A percentile compares a stretch with the other conserved stretches of the same genome.
These are phyloP conservation scores for Diplodia seriata DNA, from an alignment of 2,329 filamentous ascomycete genomes.

Conservation along the genomic window DNA sequence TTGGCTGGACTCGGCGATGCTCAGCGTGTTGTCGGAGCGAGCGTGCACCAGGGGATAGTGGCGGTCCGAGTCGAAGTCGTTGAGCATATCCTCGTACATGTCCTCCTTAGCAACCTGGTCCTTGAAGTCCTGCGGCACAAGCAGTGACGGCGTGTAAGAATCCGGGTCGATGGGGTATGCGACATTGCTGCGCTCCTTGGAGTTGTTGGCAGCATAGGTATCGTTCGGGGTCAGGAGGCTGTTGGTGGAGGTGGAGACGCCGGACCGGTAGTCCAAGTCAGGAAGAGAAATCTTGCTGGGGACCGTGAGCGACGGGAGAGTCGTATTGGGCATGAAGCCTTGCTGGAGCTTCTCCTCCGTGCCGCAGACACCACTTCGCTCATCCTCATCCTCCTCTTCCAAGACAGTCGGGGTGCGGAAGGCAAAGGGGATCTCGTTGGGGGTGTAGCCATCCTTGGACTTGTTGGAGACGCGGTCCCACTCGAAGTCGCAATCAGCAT, in stretches of 20 bases:
- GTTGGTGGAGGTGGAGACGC: slow-evolving; percentile 44
- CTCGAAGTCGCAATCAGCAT: slow-evolving; percentile 67
- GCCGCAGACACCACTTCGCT: slow-evolving; percentile 2
- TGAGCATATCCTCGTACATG: slow-evolving; percentile 48
- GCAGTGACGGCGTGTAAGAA: slow-evolving; percentile 47
- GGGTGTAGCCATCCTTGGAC: slow-evolving; percentile 42
- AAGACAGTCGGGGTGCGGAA: slow-evolving; percentile 18
- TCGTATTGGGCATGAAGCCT: slow-evolving; percentile 37
- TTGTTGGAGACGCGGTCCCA: slow-evolving; percentile 55
- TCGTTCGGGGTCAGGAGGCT: slow-evolving; percentile 30
- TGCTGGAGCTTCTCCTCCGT: slow-evolving; percentile 20
- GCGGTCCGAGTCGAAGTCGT: slow-evolving; percentile 55
- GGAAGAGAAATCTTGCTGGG: slow-evolving; percentile 42
- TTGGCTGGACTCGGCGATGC: slow-evolving; percentile 52
- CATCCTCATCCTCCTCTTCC: slow-evolving; percentile 28
- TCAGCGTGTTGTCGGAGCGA: slow-evolving; percentile 37
- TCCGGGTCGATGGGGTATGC: slow-evolving; percentile 35
- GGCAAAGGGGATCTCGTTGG: slow-evolving; percentile 15
- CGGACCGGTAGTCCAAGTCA: slow-evolving; percentile 46
- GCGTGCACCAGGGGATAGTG: slow-evolving; percentile 55
- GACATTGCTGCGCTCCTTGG: slow-evolving; percentile 1
- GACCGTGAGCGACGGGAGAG: slow-evolving; percentile 42
- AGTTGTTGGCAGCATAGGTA: slow-evolving; percentile 18
- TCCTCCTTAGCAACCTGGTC: slow-evolving; percentile 43
- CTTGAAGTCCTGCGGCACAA: slow-evolving; percentile 47